Base-by-base conservation (phyloP, 2,329 filamentous ascomycete species). In the Drechslerella coelobrocha region DNA sequence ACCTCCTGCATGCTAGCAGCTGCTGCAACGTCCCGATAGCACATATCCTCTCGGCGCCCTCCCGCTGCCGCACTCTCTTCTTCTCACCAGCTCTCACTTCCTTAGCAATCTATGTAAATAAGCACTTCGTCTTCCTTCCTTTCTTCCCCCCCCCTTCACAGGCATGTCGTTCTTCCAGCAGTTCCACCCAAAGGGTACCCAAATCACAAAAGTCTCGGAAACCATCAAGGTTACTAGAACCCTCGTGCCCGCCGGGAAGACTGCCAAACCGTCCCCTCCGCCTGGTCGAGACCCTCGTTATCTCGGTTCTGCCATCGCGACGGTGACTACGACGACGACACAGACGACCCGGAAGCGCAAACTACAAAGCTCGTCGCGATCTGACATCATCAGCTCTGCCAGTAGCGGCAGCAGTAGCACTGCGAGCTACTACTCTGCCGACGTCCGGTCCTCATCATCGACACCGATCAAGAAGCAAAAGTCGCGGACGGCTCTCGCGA, bases 401-500 rank as follows among this genome's bases (percentile, higher is more conserved):
- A 50, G 51, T 23, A 71, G 66, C 31, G 29, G 54, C 39, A 45
- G 41, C 37, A 59, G 29, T 37, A 21, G n/a, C 41, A 56, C 12
- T 12, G 51, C 29, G 31, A 61, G 51, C 56, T 71, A 71, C 59
- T 60, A 63, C 45, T 54, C 59, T 39, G 53, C 57, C 26, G 66
- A 71, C 29, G 14, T 63, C 53, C 66, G 66, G 5, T 71, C 66
- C 4, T 69, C 65, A 12, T 69, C 65, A 14, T 71, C 66, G n/a
- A 71, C 66, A 4, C 66, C 66, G 14, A 63, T 71, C 47, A 71
- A 71, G 41, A 71, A 71, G 59, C 66, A 71, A 48, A 71, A 71
- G 21, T 71, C 66, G 24, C 59, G 59, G 23, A 63, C 66, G 10
- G 23, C 59, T 5, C 59, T 71, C n/a, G 59, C 59, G 14, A 71